phyloP scores from a whole-genome alignment of 495 filamentous ascomycete species.

The Penicillium fimorum region DNA sequence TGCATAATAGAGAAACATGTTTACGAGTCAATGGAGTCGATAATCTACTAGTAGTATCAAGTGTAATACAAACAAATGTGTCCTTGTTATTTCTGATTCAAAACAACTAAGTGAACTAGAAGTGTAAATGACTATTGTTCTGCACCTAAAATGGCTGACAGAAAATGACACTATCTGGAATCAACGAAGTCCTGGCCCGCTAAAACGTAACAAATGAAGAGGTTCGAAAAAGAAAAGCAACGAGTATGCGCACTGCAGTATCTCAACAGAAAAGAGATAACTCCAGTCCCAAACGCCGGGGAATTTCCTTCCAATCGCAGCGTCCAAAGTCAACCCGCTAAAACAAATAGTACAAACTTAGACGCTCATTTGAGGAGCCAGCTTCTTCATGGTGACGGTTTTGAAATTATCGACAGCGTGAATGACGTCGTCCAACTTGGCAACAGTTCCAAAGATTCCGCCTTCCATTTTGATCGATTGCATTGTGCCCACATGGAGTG shows the following conservation, averaged over 20 bases:
- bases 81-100: not conserved
- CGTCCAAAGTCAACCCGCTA: conserved; percentile 15
- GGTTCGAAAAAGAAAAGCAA: not conserved
- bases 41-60: not conserved
- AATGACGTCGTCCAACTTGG: conserved; percentile 48
- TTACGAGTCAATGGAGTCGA: not conserved
- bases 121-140: not conserved
- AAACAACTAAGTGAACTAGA: not conserved
- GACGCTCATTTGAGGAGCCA: conserved; percentile 40
- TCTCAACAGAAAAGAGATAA: conserved; percentile 13
- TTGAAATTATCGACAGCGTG: conserved; percentile 49
- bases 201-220: not conserved
- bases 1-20: conserved; percentile 4
- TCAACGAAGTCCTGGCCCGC: not conserved
- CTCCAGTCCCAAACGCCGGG: conserved; percentile 15
- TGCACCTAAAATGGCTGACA: not conserved
- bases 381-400: conserved; percentile 43
- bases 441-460: conserved; percentile 57
- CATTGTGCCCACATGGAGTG: conserved; percentile 49
- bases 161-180: not conserved
- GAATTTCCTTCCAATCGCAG: conserved; percentile 11
- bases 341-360: conserved; percentile 20
- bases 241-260: conserved; percentile 8
- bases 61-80: not conserved
- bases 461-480: conserved; percentile 58